phyloP scores from a whole-genome alignment of 805 yeast genomes.

The Kazachstania bromeliacearum region DNA sequence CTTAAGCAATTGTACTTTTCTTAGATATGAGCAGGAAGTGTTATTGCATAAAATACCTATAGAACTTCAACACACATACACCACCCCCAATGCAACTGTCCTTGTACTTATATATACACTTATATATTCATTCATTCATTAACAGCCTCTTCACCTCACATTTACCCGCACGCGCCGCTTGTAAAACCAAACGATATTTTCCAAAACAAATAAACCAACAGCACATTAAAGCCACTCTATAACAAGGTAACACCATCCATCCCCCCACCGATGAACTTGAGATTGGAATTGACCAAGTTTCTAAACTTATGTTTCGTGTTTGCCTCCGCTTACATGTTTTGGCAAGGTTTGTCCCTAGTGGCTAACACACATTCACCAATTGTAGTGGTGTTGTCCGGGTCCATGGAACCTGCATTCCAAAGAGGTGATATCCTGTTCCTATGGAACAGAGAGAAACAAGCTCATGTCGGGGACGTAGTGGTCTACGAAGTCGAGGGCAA shows the following conservation, averaged over 20 bases:
- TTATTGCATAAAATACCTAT: no score
- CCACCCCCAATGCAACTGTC: no score
- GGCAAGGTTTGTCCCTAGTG: conserved; percentile 71
- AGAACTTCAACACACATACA: no score
- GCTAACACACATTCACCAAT: conserved; percentile 86
- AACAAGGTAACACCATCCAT: no score
- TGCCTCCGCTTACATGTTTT: conserved; percentile 82
- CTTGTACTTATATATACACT: no score
- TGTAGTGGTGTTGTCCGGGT: conserved; percentile 94
- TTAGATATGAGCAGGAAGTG: no score
- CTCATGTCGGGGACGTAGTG: conserved; percentile 83
- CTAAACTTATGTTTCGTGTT: conserved; percentile 70
- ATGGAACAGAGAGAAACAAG: conserved; percentile 69
- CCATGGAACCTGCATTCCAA: conserved; percentile 99
- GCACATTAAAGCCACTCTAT: not conserved
- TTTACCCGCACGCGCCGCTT: not conserved
- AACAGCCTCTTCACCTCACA: not conserved
- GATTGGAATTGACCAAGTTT: conserved; percentile 53
- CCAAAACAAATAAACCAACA: not conserved
- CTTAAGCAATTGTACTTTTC: no score
- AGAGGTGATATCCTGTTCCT: conserved; percentile 89
- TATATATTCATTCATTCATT: no score
- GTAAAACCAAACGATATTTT: not conserved
- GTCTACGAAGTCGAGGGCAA: conserved; percentile 78
- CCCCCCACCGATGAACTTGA: conserved; percentile 42